Base-by-base conservation (phyloP, 192 early-diverging fungal genomes). In the Entomortierella beljakovae region DNA sequence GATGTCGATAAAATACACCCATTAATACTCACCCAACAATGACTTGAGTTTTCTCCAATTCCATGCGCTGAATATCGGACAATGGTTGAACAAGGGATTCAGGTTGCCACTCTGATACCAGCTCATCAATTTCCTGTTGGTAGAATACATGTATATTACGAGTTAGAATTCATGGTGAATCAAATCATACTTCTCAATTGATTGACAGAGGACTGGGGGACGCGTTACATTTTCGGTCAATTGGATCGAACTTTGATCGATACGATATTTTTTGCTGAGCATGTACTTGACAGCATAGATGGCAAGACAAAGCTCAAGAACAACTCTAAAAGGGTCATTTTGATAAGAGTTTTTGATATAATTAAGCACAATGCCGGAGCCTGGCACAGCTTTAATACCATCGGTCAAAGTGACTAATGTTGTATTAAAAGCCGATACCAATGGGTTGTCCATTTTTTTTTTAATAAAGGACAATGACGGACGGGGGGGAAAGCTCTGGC, bases 81-180 rank as follows among this genome's bases (percentile, higher is more conserved):
- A 96, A 74, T 16, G 85, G 77, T 25, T 94, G 91, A 7, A 96
- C 93, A 20, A 99, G 87, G 18, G 95, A 90, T 82, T 99, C 97
- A 2, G 97, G 96, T 66, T 90, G 91, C 97, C 97, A 99, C 56
- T 97, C 96, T 31, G 94, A 92, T 50, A 94, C 88, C n/a, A 97
- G 88, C 64, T 99, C 96, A 82, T 99, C 93, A 28, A 99, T 88
- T 81, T 99, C 97, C 95, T 94, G 77, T 43, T 23, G 29, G 11
- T 33, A 23, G 22, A 22, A 26, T 31, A 65, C 20, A 16, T n/a
- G 15, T 40, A 40, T 9, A 40, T 9, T 40, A 40, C 37, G n/a
- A n/a, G n/a, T n/a, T n/a, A n/a, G n/a, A n/a, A n/a, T n/a, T n/a
- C n/a, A n/a, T n/a, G n/a, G n/a, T n/a, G n/a, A n/a, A n/a, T n/a